phyloP scores from a whole-genome alignment of 345 rosid species.

The Brassica incana region DNA sequence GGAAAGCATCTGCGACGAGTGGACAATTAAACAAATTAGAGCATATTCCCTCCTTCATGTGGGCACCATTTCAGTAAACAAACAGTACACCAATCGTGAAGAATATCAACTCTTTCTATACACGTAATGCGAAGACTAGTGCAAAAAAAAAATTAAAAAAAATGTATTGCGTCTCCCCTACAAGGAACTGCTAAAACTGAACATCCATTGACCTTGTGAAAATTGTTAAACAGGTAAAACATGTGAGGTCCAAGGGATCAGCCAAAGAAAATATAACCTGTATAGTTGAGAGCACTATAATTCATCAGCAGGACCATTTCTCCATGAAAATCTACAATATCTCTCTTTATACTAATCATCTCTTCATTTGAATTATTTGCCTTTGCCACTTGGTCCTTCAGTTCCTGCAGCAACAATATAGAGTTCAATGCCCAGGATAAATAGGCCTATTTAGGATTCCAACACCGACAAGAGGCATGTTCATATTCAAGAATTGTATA shows the following conservation, averaged over 20 bases:
- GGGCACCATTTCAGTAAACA: constrained; percentile 13
- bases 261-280: constrained; percentile 25
- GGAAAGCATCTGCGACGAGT: constrained; percentile 3
- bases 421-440: background rate
- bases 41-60: constrained; percentile 31
- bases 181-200: background rate
- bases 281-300: constrained; percentile 93
- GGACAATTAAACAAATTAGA: constrained; percentile 24
- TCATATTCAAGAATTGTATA: background rate
- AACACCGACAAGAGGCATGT: background rate
- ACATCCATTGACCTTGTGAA: background rate
- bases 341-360: constrained; percentile 63
- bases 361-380: constrained; percentile 60
- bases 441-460: background rate
- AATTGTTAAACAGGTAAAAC: background rate
- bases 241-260: background rate
- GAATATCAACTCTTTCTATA: constrained; percentile 25
- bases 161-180: background rate
- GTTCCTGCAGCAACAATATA: constrained; percentile 46
- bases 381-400: constrained; percentile 69
- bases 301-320: constrained; percentile 96
- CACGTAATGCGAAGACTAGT: background rate
- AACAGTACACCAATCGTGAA: background rate
- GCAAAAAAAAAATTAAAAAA: background rate
- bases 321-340: constrained; percentile 90